Evolutionary conservation across 2,329 filamentous ascomycete species (phyloP).

Genomic region (Stagonosporopsis chrysanthemi): DNA sequence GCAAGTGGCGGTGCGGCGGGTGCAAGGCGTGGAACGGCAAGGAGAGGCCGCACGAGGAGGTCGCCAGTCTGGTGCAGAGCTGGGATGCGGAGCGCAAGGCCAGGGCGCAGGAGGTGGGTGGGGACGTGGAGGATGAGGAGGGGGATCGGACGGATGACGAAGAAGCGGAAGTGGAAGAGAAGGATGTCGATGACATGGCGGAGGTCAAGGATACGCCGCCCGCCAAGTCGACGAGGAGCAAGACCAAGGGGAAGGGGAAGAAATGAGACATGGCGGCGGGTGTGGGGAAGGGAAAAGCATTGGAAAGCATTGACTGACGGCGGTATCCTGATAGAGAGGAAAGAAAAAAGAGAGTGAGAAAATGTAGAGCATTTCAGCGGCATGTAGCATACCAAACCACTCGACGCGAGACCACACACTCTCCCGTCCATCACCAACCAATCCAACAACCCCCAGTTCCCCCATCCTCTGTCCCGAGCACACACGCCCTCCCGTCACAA

Average conservation of each 20-base stretch:
- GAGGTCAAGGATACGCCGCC: conserved; percentile 31
- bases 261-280: conserved; percentile 31
- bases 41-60: conserved; percentile 76
- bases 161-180: conserved; percentile 31
- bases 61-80: conserved; percentile 35
- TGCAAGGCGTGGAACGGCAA: conserved; percentile 84
- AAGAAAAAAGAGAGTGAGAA: too few relatives aligned
- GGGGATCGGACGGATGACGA: conserved; percentile 24
- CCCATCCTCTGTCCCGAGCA: too few relatives aligned
- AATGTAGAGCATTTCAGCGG: not conserved
- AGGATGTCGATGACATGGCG: conserved; percentile 12
- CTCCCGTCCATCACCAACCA: too few relatives aligned
- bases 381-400: not conserved
- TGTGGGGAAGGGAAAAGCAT: too few relatives aligned
- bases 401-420: too few relatives aligned
- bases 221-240: conserved; percentile 52
- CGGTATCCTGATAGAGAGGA: not conserved
- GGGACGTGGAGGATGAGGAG: conserved; percentile 36
- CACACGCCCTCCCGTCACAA: too few relatives aligned
- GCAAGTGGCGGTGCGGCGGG: conserved; percentile 86
- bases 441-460: too few relatives aligned
- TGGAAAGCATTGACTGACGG: not conserved
- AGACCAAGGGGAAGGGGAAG: conserved; percentile 51
- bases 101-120: conserved; percentile 25
- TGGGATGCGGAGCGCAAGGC: conserved; percentile 62